phyloP scores from a whole-genome alignment of 1,284 basidiomycete species.

The Heterobasidion occidentale region DNA sequence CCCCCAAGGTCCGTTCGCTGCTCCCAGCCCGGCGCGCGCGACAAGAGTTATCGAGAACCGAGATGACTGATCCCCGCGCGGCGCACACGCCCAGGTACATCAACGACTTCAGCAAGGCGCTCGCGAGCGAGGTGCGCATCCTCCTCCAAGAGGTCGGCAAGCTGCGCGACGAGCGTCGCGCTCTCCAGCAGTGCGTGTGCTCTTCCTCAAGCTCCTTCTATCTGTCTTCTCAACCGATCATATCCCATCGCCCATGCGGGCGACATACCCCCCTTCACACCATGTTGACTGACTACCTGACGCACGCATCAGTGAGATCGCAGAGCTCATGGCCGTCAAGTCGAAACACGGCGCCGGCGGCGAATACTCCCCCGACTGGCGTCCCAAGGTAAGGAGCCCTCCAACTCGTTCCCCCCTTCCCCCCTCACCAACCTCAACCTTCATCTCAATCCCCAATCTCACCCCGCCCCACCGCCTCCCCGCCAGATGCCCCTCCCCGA shows the following conservation, averaged over 20 bases:
- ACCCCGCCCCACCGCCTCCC: slow-evolving; percentile 5
- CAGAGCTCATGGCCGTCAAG: slow-evolving; percentile 68
- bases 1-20: not conserved
- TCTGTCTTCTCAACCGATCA: no score
- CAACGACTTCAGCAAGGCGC: slow-evolving; percentile 46
- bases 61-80: not conserved
- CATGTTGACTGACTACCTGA: not conserved
- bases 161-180: slow-evolving; percentile 62
- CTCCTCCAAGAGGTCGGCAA: slow-evolving; percentile 64
- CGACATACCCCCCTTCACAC: not conserved
- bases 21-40: no score
- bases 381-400: slow-evolving; percentile 32
- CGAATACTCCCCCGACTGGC: slow-evolving; percentile 63
- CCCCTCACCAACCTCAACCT: not conserved
- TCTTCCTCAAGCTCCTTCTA: not conserved
- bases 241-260: not conserved
- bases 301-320: slow-evolving; percentile 48
- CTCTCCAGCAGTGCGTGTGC: slow-evolving; percentile 55
- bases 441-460: not conserved
- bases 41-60: not conserved
- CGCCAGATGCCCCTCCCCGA: slow-evolving; percentile 9
- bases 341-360: slow-evolving; percentile 67
- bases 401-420: not conserved
- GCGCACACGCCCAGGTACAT: slow-evolving; percentile 37
- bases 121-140: slow-evolving; percentile 28